Evolutionary conservation across 108 stramenopile species (phyloP).

Genomic region (Stephanodiscus triporus): DNA sequence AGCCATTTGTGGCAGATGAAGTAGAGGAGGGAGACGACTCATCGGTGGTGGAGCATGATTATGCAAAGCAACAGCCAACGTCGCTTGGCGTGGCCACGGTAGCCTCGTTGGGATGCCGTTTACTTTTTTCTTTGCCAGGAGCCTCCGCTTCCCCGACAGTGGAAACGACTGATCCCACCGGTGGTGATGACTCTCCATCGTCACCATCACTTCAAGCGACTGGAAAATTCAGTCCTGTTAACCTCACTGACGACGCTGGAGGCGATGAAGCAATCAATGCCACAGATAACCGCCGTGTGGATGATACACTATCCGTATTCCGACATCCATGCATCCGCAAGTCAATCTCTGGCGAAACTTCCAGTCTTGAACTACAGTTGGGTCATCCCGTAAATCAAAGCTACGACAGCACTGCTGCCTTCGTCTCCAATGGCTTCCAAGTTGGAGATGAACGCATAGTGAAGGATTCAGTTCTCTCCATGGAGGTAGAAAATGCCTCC

Average conservation of each 20-base stretch:
- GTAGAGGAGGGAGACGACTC: neutral
- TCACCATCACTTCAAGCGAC: neutral
- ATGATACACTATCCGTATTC: constrained; percentile 1
- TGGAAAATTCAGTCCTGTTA: neutral
- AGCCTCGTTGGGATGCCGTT: too few relatives aligned
- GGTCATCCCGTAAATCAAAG: neutral
- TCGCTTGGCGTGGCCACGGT: too few relatives aligned
- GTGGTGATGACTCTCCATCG: neutral
- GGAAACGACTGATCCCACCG: too few relatives aligned
- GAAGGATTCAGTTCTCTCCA: constrained; percentile 2
- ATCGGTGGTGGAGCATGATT: neutral
- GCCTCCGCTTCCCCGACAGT: too few relatives aligned
- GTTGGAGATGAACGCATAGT: neutral
- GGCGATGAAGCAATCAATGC: neutral
- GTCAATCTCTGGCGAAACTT: neutral
- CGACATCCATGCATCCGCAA: neutral
- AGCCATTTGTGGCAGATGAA: neutral
- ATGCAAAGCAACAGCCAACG: neutral
- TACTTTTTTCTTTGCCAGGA: neutral
- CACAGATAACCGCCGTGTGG: neutral
- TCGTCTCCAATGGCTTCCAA: too few relatives aligned
- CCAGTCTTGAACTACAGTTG: constrained; percentile 1
- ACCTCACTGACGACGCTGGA: neutral
- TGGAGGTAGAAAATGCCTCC: constrained; percentile 3
- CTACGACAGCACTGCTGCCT: neutral